These are phyloP conservation scores for Microbotryum scabiosae DNA, from an alignment of 1,284 basidiomycete genomes.

Conservation along the genomic window DNA sequence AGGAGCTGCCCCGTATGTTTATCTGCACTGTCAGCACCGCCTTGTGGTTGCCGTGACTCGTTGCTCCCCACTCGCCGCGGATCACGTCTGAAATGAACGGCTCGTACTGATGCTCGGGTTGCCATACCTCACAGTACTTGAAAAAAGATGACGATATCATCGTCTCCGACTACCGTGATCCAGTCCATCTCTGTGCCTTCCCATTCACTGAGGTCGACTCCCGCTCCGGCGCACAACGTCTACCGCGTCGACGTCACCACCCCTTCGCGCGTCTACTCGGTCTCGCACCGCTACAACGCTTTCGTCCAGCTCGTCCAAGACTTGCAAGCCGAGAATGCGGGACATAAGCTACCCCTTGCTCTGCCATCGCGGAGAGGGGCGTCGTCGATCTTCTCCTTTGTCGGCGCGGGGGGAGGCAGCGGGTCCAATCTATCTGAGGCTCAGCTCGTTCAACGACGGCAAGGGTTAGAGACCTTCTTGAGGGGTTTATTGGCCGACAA, in stretches of 20 bases:
- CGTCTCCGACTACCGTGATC: constrained; percentile 19
- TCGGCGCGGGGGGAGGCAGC: constrained; percentile 14
- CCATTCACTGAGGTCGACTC: constrained; percentile 41
- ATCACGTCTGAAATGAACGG: no score
- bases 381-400: constrained; percentile 10
- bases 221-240: constrained; percentile 61
- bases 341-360: constrained; percentile 31
- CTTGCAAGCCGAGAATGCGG: constrained; percentile 41
- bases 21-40: no score
- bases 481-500: constrained; percentile 71
- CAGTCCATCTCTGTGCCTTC: constrained; percentile 37
- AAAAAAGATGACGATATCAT: neutral
- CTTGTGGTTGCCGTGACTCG: no score
- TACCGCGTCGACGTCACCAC: constrained; percentile 72
- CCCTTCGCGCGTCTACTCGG: constrained; percentile 79
- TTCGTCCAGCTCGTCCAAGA: constrained; percentile 69
- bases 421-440: constrained; percentile 39
- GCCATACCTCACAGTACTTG: neutral
- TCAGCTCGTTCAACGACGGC: constrained; percentile 59
- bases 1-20: no score
- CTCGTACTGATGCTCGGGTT: neutral
- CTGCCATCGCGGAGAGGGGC: constrained; percentile 13
- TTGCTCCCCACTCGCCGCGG: no score
- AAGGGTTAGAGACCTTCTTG: constrained; percentile 73
- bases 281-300: constrained; percentile 88